A percentile compares a stretch with the other conserved stretches of the same genome.
phyloP scores from a whole-genome alignment of 805 yeast species.

The Danielozyma ontarioensis region DNA sequence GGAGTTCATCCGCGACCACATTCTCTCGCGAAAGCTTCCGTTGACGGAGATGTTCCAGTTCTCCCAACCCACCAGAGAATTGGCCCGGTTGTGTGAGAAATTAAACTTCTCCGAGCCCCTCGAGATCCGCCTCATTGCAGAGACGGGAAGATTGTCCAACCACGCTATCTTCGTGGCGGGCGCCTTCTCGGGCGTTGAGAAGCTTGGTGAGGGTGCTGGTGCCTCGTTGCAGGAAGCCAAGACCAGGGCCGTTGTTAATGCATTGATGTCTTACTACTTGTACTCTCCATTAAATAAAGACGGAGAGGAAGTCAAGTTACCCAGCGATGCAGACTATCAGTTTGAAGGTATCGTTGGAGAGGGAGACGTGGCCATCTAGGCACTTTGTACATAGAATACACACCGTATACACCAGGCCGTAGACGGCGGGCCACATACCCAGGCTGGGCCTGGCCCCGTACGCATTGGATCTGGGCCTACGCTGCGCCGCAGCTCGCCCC shows the following conservation, averaged over 20 bases:
- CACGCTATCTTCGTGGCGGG: constrained; percentile 90
- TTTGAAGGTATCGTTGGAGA: constrained; percentile 37
- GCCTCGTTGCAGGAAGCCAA: constrained; percentile 86
- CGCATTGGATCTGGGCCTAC: no score
- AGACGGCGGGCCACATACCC: no score
- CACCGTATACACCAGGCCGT: not conserved
- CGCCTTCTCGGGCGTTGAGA: constrained; percentile 75
- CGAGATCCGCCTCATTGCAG: constrained; percentile 74
- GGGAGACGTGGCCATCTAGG: constrained; percentile 41
- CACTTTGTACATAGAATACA: not conserved
- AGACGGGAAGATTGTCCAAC: constrained; percentile 83
- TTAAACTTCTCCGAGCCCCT: constrained; percentile 71
- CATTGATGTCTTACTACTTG: constrained; percentile 87
- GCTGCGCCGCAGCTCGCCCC: no score
- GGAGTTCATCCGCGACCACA: constrained; percentile 65
- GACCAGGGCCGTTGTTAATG: constrained; percentile 85
- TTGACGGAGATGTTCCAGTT: constrained; percentile 72
- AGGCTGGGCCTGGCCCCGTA: no score
- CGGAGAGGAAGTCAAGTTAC: constrained; percentile 43
- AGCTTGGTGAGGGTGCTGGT: constrained; percentile 94
- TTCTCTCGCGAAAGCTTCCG: constrained; percentile 78
- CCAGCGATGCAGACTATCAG: constrained; percentile 50
- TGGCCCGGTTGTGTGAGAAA: constrained; percentile 70
- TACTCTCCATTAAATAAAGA: constrained; percentile 66
- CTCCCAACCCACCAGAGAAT: constrained; percentile 79